These are phyloP conservation scores for Mucor racemosus DNA, from an alignment of 371 early-diverging fungal species.

Conservation along the genomic window DNA sequence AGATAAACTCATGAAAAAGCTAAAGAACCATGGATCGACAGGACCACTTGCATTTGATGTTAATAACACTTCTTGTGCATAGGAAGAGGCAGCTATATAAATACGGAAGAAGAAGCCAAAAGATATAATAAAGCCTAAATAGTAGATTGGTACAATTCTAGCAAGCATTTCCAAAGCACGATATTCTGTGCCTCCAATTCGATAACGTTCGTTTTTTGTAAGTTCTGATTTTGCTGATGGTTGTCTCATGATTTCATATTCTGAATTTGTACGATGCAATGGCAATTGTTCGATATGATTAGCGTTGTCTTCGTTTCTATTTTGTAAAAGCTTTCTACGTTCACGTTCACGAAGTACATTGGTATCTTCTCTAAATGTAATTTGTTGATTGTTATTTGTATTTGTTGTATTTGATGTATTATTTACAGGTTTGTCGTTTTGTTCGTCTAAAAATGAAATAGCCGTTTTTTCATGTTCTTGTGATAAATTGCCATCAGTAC, in stretches of 20 bases:
- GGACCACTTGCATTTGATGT: constrained; percentile 43
- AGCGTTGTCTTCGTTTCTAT: constrained; percentile 7
- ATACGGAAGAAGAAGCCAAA: constrained; percentile 42
- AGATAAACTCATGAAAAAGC: constrained; percentile 46
- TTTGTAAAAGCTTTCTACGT: constrained; percentile 21
- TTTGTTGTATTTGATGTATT: constrained; percentile 4
- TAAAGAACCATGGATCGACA: constrained; percentile 49
- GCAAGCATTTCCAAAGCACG: constrained; percentile 42
- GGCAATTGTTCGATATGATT: background rate
- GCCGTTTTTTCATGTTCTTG: constrained; percentile 1
- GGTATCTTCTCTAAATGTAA: constrained; percentile 34
- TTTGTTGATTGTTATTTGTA: constrained; percentile 25
- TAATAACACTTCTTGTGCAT: constrained; percentile 32
- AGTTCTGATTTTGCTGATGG: constrained; percentile 31
- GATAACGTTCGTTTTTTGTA: constrained; percentile 38
- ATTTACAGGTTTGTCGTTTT: background rate
- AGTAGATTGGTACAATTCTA: constrained; percentile 36
- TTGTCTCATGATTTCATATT: constrained; percentile 32
- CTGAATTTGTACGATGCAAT: constrained; percentile 25
- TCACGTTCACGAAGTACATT: constrained; percentile 30
- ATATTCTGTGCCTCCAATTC: constrained; percentile 49
- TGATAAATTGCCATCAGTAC: background rate
- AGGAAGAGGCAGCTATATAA: constrained; percentile 36
- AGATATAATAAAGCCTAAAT: constrained; percentile 27
- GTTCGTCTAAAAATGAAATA: background rate